phyloP scores from a whole-genome alignment of 2,329 filamentous ascomycete genomes.

The Calonectria multiphialidica region DNA sequence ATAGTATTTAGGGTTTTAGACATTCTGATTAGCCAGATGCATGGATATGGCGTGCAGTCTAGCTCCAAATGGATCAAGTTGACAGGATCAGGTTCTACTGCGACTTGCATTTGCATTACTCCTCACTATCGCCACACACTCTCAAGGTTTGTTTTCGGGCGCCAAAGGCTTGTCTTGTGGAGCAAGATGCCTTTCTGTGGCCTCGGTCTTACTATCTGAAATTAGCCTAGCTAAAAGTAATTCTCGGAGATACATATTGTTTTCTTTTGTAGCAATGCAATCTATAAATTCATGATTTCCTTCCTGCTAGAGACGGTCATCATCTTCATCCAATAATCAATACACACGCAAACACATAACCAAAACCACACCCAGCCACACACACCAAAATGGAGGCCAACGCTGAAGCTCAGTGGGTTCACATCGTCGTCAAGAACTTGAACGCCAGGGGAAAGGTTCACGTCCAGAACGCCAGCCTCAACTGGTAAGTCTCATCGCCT shows the following conservation, averaged over 20 bases:
- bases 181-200: not conserved
- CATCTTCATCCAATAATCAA: not conserved
- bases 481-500: not conserved
- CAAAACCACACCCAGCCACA: not conserved
- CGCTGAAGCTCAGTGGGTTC: not conserved
- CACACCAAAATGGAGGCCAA: not conserved
- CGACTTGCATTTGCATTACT: not conserved
- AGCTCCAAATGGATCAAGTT: not conserved
- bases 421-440: not conserved
- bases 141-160: not conserved
- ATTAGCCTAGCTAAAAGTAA: not conserved
- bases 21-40: not conserved
- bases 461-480: not conserved
- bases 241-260: not conserved
- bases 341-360: not conserved
- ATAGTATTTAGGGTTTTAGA: not conserved
- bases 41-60: not conserved
- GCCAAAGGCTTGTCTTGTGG: not conserved
- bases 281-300: not conserved
- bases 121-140: not conserved
- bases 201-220: not conserved
- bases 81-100: not conserved
- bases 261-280: not conserved
- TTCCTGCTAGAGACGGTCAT: rapidly evolving
- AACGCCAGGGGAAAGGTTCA: not conserved